These are phyloP conservation scores for Ophiorrhiza pumila DNA, from an alignment of 257 asterid genomes.

Conservation along the genomic window DNA sequence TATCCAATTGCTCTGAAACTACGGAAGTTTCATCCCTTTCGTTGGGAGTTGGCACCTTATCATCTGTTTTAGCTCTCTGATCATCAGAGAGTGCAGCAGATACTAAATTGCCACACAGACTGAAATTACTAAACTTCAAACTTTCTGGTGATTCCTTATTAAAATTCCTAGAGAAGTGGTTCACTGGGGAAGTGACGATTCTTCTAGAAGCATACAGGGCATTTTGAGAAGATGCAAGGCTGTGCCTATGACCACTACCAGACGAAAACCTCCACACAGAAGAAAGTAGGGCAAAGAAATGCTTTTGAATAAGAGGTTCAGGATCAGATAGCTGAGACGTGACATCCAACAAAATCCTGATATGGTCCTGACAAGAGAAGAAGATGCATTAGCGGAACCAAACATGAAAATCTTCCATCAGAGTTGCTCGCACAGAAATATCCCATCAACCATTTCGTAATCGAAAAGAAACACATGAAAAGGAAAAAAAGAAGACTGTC, in stretches of 20 bases:
- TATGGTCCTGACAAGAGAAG: conserved; percentile 61
- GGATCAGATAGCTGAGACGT: conserved; percentile 66
- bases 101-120: conserved; percentile 65
- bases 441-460: neutral
- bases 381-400: conserved; percentile 23
- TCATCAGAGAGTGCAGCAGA: conserved; percentile 54
- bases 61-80: conserved; percentile 28
- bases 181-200: conserved; percentile 22
- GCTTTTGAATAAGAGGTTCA: conserved; percentile 77
- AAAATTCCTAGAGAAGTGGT: conserved; percentile 25
- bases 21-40: conserved; percentile 38
- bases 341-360: conserved; percentile 62
- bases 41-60: conserved; percentile 24
- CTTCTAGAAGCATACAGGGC: conserved; percentile 47
- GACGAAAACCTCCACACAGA: conserved; percentile 59
- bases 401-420: neutral
- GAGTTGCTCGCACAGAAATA: neutral
- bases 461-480: neutral
- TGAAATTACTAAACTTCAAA: conserved; percentile 55
- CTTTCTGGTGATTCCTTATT: conserved; percentile 30
- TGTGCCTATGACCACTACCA: conserved; percentile 27
- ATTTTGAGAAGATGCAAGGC: conserved; percentile 32
- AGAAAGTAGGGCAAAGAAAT: conserved; percentile 72
- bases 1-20: conserved; percentile 56
- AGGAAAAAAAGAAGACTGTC: neutral